phyloP scores from a whole-genome alignment of 2,329 filamentous ascomycete species.

The Colletotrichum viniferum region DNA sequence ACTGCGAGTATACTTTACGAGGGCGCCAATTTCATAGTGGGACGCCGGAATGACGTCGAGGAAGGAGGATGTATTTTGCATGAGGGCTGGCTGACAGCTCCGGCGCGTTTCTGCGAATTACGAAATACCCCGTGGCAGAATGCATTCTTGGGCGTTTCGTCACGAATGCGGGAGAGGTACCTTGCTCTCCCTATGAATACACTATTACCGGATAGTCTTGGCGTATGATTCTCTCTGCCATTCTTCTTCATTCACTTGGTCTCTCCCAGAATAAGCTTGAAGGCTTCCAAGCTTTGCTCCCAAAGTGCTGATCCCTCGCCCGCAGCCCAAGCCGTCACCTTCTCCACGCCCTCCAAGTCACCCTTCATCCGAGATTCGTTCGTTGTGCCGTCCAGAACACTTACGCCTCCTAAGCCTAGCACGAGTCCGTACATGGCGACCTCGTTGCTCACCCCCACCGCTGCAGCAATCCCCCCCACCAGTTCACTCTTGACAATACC shows the following conservation, averaged over 20 bases:
- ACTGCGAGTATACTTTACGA: conserved; percentile 4
- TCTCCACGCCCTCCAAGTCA: conserved; percentile 49
- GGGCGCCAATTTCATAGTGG: background rate
- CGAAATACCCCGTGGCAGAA: conserved; percentile 13
- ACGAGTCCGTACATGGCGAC: conserved; percentile 53
- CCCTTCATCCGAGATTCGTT: conserved; percentile 51
- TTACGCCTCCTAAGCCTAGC: conserved; percentile 46
- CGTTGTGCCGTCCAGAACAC: conserved; percentile 52
- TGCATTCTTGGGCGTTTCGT: conserved; percentile 15
- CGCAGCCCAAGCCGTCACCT: conserved; percentile 46
- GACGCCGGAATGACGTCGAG: background rate
- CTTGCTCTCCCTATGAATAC: background rate
- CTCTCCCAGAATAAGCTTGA: conserved; percentile 39
- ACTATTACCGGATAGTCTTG: background rate
- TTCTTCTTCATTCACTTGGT: conserved; percentile 1
- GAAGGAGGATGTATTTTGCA: background rate
- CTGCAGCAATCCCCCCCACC: conserved; percentile 54
- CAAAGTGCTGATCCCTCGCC: conserved; percentile 51
- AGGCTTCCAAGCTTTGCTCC: conserved; percentile 48
- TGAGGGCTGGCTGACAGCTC: background rate
- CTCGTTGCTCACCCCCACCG: conserved; percentile 37
- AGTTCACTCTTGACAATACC: conserved; percentile 43
- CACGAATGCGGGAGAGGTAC: background rate
- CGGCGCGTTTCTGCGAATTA: background rate
- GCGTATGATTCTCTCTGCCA: background rate